Percentiles rank a stretch among this genome's conserved stretches.
phyloP scores from a whole-genome alignment of 1,139 yeast species.

The Meyerozyma elateridarum region DNA sequence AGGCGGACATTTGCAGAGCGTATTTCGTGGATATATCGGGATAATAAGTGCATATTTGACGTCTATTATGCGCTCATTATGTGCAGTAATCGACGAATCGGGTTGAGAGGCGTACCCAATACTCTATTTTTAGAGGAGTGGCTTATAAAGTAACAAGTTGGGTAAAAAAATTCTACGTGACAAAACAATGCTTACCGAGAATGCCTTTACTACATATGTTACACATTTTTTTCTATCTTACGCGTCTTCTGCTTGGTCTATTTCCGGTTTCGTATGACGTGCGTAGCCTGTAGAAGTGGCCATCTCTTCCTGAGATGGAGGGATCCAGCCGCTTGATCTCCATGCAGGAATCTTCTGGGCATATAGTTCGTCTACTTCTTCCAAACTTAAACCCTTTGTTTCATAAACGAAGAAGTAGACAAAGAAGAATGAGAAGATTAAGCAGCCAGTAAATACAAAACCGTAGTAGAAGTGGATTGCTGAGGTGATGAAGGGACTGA shows the following conservation, averaged over 20 bases:
- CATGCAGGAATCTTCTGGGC: constrained; percentile 40
- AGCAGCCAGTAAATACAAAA: constrained; percentile 70
- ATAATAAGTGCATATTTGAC: too few species aligned
- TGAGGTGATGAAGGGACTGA: constrained; percentile 64
- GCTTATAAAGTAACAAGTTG: too few species aligned
- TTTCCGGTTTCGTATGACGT: constrained; percentile 2
- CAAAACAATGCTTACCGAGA: too few species aligned
- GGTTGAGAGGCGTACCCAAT: too few species aligned
- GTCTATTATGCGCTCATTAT: too few species aligned
- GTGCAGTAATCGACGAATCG: too few species aligned
- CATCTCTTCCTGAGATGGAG: constrained; percentile 32
- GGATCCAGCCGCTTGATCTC: constrained; percentile 44
- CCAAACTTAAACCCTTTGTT: constrained; percentile 70
- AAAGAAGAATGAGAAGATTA: constrained; percentile 52
- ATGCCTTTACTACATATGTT: too few species aligned
- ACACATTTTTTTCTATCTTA: too few species aligned
- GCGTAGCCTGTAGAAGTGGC: constrained; percentile 11
- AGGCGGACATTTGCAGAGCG: too few species aligned
- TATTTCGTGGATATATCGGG: too few species aligned
- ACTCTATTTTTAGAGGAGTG: too few species aligned
- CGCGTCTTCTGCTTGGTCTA: constrained; percentile 1
- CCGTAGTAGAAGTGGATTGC: constrained; percentile 52
- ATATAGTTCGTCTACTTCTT: constrained; percentile 69
- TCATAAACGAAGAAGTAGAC: constrained; percentile 67
- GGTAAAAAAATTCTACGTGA: too few species aligned